Evolutionary conservation across 2,329 filamentous ascomycete species (phyloP).

Genomic region (Aplosporella prunicola): DNA sequence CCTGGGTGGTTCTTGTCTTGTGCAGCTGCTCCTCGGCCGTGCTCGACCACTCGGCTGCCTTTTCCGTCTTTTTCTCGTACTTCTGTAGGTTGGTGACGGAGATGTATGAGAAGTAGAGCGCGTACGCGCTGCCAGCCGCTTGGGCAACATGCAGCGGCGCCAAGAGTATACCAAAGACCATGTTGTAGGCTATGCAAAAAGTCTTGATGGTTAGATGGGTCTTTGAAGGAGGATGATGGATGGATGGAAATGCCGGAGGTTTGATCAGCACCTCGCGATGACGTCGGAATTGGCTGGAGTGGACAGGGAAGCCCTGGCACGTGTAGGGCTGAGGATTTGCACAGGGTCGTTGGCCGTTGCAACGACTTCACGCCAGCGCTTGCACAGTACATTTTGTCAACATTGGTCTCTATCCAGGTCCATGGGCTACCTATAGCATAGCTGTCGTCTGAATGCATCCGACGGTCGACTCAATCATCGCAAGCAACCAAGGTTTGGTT

Average conservation of each 20-base stretch:
- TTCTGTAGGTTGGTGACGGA: constrained; percentile 27
- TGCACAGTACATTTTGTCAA: too few species aligned
- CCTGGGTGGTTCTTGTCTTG: constrained; percentile 28
- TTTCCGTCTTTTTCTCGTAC: constrained; percentile 27
- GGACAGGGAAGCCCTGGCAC: not conserved
- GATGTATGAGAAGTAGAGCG: constrained; percentile 23
- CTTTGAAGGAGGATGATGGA: not conserved
- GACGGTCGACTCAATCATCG: too few species aligned
- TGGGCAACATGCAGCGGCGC: constrained; percentile 2
- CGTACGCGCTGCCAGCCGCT: constrained; percentile 16
- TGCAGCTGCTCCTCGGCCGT: constrained; percentile 23
- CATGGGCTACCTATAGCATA: too few species aligned
- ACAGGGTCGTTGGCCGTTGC: too few species aligned
- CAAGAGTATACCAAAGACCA: too few species aligned
- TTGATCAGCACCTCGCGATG: constrained; percentile 1
- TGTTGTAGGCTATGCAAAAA: not conserved
- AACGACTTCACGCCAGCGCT: too few species aligned
- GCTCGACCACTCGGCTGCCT: constrained; percentile 28
- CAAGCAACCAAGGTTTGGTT: too few species aligned
- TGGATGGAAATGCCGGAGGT: not conserved
- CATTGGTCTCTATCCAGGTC: too few species aligned
- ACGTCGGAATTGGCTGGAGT: constrained; percentile 4
- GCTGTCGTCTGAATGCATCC: too few species aligned
- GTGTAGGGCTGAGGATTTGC: constrained; percentile 8
- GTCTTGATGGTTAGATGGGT: not conserved